These are phyloP conservation scores for Colletotrichum truncatum DNA, from an alignment of 2,329 filamentous ascomycete species.

Conservation along the genomic window DNA sequence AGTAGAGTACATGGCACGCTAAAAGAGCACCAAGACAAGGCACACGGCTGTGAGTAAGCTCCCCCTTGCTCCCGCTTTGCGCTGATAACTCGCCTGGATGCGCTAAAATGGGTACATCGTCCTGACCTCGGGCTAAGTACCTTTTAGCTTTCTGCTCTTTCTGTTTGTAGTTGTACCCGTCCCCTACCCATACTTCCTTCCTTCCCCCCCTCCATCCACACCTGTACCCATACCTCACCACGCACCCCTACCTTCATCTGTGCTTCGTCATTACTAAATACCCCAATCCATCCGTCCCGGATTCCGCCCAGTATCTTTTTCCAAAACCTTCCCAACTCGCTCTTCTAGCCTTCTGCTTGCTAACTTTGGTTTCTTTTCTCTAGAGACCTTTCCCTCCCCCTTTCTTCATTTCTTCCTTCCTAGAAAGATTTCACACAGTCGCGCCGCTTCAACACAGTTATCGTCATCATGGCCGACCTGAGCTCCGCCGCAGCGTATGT, in stretches of 20 bases:
- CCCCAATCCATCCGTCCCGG: constrained; percentile 32
- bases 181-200: constrained; percentile 1
- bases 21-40: neutral
- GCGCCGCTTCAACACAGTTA: constrained; percentile 1
- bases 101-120: constrained; percentile 1
- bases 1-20: constrained; percentile 19
- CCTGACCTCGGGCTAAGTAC: constrained; percentile 15
- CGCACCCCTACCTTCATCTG: constrained; percentile 30
- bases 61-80: constrained; percentile 16
- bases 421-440: constrained; percentile 1
- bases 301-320: constrained; percentile 24
- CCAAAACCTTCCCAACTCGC: constrained; percentile 29
- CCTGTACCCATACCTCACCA: constrained; percentile 22
- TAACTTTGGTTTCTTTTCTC: constrained; percentile 23
- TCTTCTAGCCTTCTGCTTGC: constrained; percentile 26
- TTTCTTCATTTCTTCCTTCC: neutral
- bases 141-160: constrained; percentile 1
- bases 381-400: neutral
- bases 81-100: constrained; percentile 5
- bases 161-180: neutral
- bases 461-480: constrained; percentile 34
- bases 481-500: constrained; percentile 36
- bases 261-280: constrained; percentile 34
- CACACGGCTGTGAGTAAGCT: constrained; percentile 26
- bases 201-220: constrained; percentile 5